phyloP scores from a whole-genome alignment of 371 early-diverging fungal genomes.

The Parasitella parasitica region DNA sequence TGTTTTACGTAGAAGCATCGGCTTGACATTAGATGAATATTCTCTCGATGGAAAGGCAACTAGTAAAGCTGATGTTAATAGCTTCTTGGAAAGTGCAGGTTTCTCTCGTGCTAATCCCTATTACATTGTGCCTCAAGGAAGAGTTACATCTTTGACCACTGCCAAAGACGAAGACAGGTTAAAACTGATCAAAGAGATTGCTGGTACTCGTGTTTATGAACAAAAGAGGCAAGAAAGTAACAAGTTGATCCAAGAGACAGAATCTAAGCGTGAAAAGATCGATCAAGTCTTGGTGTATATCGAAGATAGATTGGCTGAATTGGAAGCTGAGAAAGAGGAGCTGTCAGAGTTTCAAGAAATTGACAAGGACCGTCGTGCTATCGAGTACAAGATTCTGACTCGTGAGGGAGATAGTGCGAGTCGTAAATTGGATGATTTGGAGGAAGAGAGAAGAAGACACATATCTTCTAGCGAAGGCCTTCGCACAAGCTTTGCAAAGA shows the following conservation, averaged over 20 bases:
- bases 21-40: constrained; percentile 97
- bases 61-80: constrained; percentile 91
- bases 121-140: constrained; percentile 99
- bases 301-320: constrained; percentile 84
- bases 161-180: constrained; percentile 92
- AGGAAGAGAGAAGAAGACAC: constrained; percentile 52
- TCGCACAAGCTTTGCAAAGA: constrained; percentile 36
- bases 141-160: constrained; percentile 92
- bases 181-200: constrained; percentile 95
- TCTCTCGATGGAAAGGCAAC: constrained; percentile 90
- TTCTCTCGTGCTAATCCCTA: constrained; percentile 98
- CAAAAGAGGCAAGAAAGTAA: constrained; percentile 86
- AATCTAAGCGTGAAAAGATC: constrained; percentile 88
- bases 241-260: constrained; percentile 93
- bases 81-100: constrained; percentile 95
- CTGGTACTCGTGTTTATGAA: constrained; percentile 98
- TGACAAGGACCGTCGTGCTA: constrained; percentile 83
- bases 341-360: constrained; percentile 81
- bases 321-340: constrained; percentile 95
- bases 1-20: constrained; percentile 90
- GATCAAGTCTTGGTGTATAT: constrained; percentile 86
- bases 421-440: constrained; percentile 72
- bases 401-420: constrained; percentile 84
- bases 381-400: constrained; percentile 92
- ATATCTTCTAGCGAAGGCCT: constrained; percentile 41